Evolutionary conservation across 768 basidiomycete genomes (phyloP).

Genomic region (Clitopilus hobsonii): DNA sequence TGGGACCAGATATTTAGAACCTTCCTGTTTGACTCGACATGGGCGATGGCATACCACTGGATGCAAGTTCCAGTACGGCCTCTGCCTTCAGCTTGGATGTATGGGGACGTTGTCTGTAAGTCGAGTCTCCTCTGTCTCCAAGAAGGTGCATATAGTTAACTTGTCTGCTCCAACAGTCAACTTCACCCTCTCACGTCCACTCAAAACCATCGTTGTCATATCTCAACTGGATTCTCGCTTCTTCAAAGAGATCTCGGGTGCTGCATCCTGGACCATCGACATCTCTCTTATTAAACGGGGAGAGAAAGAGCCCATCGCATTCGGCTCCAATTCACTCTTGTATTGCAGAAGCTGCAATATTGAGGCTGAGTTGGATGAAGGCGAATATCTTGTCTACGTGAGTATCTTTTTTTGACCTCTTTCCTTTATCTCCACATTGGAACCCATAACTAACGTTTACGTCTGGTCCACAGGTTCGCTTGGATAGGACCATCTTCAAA

Average conservation of each 20-base stretch:
- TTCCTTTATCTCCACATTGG: neutral
- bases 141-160: neutral
- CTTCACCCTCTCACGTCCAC: constrained; percentile 33
- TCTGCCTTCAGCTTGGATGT: constrained; percentile 44
- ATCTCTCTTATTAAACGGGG: constrained; percentile 47
- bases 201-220: constrained; percentile 45
- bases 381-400: constrained; percentile 42
- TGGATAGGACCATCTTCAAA: constrained; percentile 22
- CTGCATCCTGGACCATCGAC: constrained; percentile 42
- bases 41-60: constrained; percentile 51
- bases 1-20: constrained; percentile 48
- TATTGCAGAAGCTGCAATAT: constrained; percentile 36
- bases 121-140: neutral
- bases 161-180: constrained; percentile 28
- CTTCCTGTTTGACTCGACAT: constrained; percentile 42
- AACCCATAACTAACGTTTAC: neutral
- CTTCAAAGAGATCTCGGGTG: constrained; percentile 41
- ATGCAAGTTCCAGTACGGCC: constrained; percentile 36
- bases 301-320: constrained; percentile 29
- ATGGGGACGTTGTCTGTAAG: constrained; percentile 52
- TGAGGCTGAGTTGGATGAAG: constrained; percentile 35
- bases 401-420: constrained; percentile 4
- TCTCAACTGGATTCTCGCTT: constrained; percentile 48
- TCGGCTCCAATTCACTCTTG: constrained; percentile 30
- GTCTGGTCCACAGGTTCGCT: constrained; percentile 18